Evolutionary conservation across 106 monocot species (phyloP), one percentile per base, ranked within the genome.

Genomic region (Dactylorhiza incarnata): DNA sequence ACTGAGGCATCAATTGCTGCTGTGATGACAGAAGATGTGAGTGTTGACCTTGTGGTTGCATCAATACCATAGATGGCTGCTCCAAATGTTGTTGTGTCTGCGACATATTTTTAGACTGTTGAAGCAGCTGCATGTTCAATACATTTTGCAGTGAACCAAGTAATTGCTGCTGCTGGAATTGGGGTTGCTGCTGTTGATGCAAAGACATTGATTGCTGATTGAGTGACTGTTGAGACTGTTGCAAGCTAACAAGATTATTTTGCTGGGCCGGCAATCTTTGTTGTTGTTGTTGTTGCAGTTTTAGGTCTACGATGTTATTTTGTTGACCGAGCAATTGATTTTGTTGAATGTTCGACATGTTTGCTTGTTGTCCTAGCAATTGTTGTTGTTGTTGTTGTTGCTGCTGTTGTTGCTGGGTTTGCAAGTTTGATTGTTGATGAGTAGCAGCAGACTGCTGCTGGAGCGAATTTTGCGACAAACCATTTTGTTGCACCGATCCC

Each of bases 201-300:
- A 84, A 81, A 48, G 82, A 79, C 15, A 93, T 68, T 67, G 48
- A 74, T 56, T 82, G 87, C 71, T 83, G 89, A 83, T 84, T 86
- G 71, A 95, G 49, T 71, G 88, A 73, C 48, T 82, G 83, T 71
- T 93, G 88, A 52, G 83, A 37, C 62, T 90, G 88, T 37, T 91
- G 90, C 91, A 91, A 85, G 78, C 45, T 81, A 73, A 83, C 58
- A 72, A 94, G 81, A 83, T 78, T 86, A 75, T 86, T 88, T 68
- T 85, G 86, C 77, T 87, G 90, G 43, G 80, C 80, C 47, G 85
- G 66, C 72, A 90, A 71, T 48, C 84, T 86, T 53, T 87, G 83
- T 37, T 86, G 90, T 54, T 84, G 90, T 45, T 85, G 37, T 37
- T n/a, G n/a, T n/a, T n/a, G n/a, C n/a, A 73, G 92, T 61, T 85